These are phyloP conservation scores for Vitis vinifera DNA, from an alignment of 164 flowering plant genomes.

Conservation along the genomic window ASM3070453v1 NC_081805.1:7448501-7449000, in stretches of 20 bases:
- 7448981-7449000: too few species aligned
- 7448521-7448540: slow-evolving; percentile 40
- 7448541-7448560: not conserved
- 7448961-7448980: too few species aligned
- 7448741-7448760: slow-evolving; percentile 75
- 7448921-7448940: slow-evolving; percentile 5
- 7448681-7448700: slow-evolving; percentile 71
- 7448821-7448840: slow-evolving; percentile 1
- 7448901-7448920: slow-evolving; percentile 12
- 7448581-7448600: slow-evolving; percentile 1
- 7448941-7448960: not conserved
- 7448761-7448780: slow-evolving; percentile 43
- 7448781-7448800: slow-evolving; percentile 24
- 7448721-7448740: slow-evolving; percentile 70
- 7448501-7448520: slow-evolving; percentile 90
- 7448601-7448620: slow-evolving; percentile 65
- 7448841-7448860: too few species aligned
- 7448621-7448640: slow-evolving; percentile 73
- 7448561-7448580: not conserved
- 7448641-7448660: slow-evolving; percentile 72
- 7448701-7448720: slow-evolving; percentile 69
- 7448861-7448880: not conserved
- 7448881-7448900: not conserved
- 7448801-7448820: slow-evolving; percentile 38
- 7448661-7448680: slow-evolving; percentile 65